These are phyloP conservation scores for Byssothecium circinans DNA, from an alignment of 2,329 filamentous ascomycete species.

Conservation along the genomic window DNA sequence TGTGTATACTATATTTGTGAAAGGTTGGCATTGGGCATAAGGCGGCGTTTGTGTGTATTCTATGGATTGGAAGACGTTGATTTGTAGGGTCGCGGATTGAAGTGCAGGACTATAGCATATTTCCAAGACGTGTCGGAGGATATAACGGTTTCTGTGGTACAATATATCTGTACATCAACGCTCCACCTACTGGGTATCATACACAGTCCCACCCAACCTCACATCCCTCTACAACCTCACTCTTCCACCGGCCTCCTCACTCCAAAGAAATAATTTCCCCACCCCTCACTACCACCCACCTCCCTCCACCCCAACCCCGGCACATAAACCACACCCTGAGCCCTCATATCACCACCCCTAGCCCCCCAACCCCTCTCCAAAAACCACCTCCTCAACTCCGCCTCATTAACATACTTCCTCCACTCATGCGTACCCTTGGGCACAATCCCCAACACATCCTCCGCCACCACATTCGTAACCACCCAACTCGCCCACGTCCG, in stretches of 20 bases:
- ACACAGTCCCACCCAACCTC: not conserved
- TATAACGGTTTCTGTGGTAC: too few relatives aligned
- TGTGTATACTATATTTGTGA: constrained; percentile 1
- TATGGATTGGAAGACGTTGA: not conserved
- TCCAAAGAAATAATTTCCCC: constrained; percentile 96
- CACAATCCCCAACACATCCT: constrained; percentile 84
- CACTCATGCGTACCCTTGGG: constrained; percentile 94
- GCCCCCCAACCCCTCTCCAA: constrained; percentile 44
- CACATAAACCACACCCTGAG: constrained; percentile 86
- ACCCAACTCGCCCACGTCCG: constrained; percentile 87
- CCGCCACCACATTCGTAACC: constrained; percentile 88
- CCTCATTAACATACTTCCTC: constrained; percentile 90
- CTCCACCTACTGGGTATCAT: constrained; percentile 1
- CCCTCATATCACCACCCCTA: constrained; percentile 48
- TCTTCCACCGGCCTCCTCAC: constrained; percentile 58
- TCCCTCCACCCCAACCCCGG: constrained; percentile 89
- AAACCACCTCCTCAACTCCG: constrained; percentile 65
- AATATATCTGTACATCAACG: too few relatives aligned
- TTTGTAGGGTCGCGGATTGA: too few relatives aligned
- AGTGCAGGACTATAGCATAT: too few relatives aligned
- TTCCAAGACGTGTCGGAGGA: too few relatives aligned
- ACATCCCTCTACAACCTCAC: not conserved
- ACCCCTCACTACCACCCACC: constrained; percentile 76
- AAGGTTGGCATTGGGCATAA: constrained; percentile 10
- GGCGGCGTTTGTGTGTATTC: not conserved